Percentiles rank a stretch among this genome's conserved stretches.
Conservation (phyloP, 192 early-diverging fungal species). For the Blastocladiella britannica region DNA sequence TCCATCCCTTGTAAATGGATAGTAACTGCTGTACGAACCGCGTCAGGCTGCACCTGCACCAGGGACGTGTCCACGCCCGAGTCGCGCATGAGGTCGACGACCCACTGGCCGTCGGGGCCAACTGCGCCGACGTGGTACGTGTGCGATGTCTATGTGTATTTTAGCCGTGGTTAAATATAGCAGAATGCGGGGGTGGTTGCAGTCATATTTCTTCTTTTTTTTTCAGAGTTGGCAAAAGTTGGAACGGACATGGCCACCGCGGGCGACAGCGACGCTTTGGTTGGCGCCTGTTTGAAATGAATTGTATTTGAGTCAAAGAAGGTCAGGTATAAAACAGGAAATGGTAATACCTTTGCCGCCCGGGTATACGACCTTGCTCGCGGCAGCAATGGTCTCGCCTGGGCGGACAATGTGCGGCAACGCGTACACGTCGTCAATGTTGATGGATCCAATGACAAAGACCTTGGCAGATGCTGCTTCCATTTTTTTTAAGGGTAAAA, state of each 20-base stretch:
- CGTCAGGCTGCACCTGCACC: neutral
- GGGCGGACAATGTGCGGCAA: neutral
- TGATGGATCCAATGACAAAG: no score
- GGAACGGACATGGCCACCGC: neutral
- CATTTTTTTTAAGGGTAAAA: no score
- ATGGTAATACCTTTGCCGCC: neutral
- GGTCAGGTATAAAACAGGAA: no score
- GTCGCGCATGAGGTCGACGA: neutral
- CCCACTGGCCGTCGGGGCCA: neutral
- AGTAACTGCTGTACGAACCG: neutral
- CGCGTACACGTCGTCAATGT: neutral
- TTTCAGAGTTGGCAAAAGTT: neutral
- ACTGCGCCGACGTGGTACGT: neutral
- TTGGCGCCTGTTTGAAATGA: no score
- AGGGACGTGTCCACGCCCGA: neutral
- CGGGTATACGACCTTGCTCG: neutral
- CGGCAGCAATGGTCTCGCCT: neutral
- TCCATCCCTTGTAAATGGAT: neutral
- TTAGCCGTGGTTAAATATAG: neutral
- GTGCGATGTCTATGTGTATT: no score
- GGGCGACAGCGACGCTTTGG: neutral
- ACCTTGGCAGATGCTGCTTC: no score
- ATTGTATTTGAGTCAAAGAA: no score
- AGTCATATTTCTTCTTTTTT: no score
- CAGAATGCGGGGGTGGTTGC: neutral